Evolutionary conservation across 306 rosid species (phyloP).

Genomic region (Lagenaria siceraria): DNA sequence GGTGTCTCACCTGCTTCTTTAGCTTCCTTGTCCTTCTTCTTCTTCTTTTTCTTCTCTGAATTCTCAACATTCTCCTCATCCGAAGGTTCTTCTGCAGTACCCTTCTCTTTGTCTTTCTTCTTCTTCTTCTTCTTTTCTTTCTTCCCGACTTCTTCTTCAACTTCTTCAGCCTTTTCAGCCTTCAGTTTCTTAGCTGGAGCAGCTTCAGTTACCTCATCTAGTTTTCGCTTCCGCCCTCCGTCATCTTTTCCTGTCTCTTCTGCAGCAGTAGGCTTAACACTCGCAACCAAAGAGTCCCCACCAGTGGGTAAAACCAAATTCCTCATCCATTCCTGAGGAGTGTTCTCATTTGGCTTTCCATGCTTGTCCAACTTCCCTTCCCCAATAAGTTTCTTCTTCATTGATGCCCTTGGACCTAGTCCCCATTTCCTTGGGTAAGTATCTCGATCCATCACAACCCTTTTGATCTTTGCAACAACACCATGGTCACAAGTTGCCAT

Average conservation of each 20-base stretch:
- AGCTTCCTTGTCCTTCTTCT: slow-evolving; percentile 42
- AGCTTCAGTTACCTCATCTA: slow-evolving; percentile 26
- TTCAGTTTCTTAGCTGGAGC: slow-evolving; percentile 43
- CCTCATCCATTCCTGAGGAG: slow-evolving; percentile 64
- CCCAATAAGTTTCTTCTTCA: slow-evolving; percentile 57
- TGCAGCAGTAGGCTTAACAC: slow-evolving; percentile 18
- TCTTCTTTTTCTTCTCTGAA: slow-evolving; percentile 62
- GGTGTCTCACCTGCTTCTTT: slow-evolving; percentile 28
- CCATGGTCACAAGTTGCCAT: slow-evolving; percentile 91
- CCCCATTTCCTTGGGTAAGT: slow-evolving; percentile 89
- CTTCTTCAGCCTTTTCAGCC: slow-evolving; percentile 12
- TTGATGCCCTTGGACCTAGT: slow-evolving; percentile 66
- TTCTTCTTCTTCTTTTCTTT: slow-evolving; percentile 42
- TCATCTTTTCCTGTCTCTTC: slow-evolving; percentile 23
- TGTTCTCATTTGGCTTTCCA: slow-evolving; percentile 55
- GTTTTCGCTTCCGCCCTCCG: slow-evolving; percentile 37
- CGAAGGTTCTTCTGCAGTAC: slow-evolving; percentile 15
- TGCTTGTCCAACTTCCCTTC: slow-evolving; percentile 68
- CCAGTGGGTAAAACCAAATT: slow-evolving; percentile 50
- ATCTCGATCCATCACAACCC: slow-evolving; percentile 88
- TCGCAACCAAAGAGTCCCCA: slow-evolving; percentile 43
- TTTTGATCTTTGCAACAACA: slow-evolving; percentile 69
- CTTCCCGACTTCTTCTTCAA: slow-evolving; percentile 23
- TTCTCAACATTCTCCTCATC: slow-evolving; percentile 35
- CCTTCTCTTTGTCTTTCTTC: slow-evolving; percentile 38